Evolutionary conservation across 2,329 filamentous ascomycete genomes (phyloP).

Genomic region (Phialophora macrospora): DNA sequence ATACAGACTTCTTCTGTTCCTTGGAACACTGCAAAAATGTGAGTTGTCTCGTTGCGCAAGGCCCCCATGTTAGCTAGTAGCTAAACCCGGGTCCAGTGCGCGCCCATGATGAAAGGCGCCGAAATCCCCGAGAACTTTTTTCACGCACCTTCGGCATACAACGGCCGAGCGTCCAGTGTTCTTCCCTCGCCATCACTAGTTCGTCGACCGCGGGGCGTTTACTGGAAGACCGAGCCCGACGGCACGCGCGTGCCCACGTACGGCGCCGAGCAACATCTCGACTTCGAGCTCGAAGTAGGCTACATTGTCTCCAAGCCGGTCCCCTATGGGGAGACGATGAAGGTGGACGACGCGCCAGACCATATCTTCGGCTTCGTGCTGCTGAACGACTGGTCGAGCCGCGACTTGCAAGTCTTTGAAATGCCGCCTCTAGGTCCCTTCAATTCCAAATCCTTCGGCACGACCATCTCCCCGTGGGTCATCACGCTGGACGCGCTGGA

Average conservation of each 20-base stretch:
- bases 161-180: constrained; percentile 49
- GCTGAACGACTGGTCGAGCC: constrained; percentile 40
- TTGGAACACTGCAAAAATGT: constrained; percentile 53
- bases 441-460: constrained; percentile 64
- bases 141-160: constrained; percentile 59
- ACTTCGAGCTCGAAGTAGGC: constrained; percentile 59
- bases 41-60: background rate
- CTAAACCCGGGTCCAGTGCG: constrained; percentile 9
- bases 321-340: constrained; percentile 46
- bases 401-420: constrained; percentile 67
- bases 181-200: constrained; percentile 23
- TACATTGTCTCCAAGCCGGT: constrained; percentile 52
- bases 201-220: constrained; percentile 23
- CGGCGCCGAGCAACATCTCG: constrained; percentile 63
- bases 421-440: constrained; percentile 66
- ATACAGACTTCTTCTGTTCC: constrained; percentile 63
- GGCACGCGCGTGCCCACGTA: constrained; percentile 47
- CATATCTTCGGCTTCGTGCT: constrained; percentile 68
- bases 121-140: constrained; percentile 53
- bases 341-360: constrained; percentile 52
- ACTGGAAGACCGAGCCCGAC: constrained; percentile 11
- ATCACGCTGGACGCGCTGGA: constrained; percentile 62
- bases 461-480: constrained; percentile 65
- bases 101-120: constrained; percentile 44
- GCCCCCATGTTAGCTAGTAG: too few relatives aligned